Base-by-base conservation (phyloP, 768 basidiomycete genomes). In the Psilocybe tampanensis region DNA sequence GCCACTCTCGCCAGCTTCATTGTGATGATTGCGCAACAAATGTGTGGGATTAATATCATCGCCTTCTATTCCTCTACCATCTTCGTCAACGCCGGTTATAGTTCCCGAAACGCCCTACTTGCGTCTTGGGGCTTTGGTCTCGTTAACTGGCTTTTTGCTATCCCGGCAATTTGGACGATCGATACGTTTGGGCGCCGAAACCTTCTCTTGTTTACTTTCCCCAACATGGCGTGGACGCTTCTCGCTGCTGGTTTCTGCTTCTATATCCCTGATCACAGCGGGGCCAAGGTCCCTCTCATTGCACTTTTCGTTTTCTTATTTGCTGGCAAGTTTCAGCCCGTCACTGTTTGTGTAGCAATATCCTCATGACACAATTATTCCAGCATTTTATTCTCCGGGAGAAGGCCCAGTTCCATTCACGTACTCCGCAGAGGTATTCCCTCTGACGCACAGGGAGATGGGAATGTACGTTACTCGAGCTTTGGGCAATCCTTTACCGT, bases 391-490 rank as follows among this genome's bases (percentile, higher is more conserved):
- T 69, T 90, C 89, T 0, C 90, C 89, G 1, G 92, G 92, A 59
- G 92, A 93, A 75, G 94, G 94, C 0, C 94, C 94, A 5, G 93
- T 95, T 8, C 94, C 94, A 0, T 95, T 89, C 70, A 88, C 90
- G 0, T 95, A 95, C 68, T 94, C 92, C 3, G 94, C 94, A 2
- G 94, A 95, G 71, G 93, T 90, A 12, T 96, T 92, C 82, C 94
- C 93, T 6, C 78, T 95, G 36, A 87, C 88, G 26, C 83, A 90
- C 58, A 78, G 92, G 64, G 90, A 91, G 64, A 79, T 89, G 75
- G 78, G 78, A 61, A 80, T 80, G 78, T 78, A 44, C 64, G 73
- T 65, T 5, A 11, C 21, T 12, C 39, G 24, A 12, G 39, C 44
- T 68, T 26, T 63, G 66, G 18, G 66, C 48, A 56, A 58, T 11